Base-by-base conservation (phyloP, 371 early-diverging fungal species). In the Syncephalastrum sp. region DNA sequence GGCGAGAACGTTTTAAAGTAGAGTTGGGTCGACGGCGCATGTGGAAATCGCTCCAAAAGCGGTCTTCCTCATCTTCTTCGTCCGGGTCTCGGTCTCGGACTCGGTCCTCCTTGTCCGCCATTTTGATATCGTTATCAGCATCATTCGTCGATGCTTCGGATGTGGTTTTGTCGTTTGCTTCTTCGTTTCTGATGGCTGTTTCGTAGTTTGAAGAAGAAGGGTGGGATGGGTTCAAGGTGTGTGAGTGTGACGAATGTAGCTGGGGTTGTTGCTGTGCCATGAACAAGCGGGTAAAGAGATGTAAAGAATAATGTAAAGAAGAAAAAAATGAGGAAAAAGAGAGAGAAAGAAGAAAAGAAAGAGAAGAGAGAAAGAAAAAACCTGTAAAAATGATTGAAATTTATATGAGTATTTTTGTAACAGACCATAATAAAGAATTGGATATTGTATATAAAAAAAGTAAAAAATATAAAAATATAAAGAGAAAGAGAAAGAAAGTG, bases 51-150 rank as follows among this genome's bases (percentile, higher is more conserved):
- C 55, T 33, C 54, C 54, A 60, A 41, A 49, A 54, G 6, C 50
- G 49, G 24, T 60, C 65, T 60, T 60, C 60, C 15, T 60, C 61
- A 15, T 65, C 57, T 25, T 56, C 53, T 44, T 59, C 53, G 29
- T 59, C 53, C 24, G 50, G 14, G 21, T 47, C 47, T n/a, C 52
- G 24, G 17, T 52, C 21, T 41, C 46, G 14, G 16, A 42, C 47
- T n/a, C 52, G 24, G 17, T 52, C 21, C 25, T 41, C 51, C 29
- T 52, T 25, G 21, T 60, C 29, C 42, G 47, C 24, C 51, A 38
- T 27, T 42, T 27, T 21, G 19, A 14, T 45, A 48, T 56, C 57
- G n/a, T 62, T 57, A 5, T 53, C 56, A 33, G 17, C 47, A 16
- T 47, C 29, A 50, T 63, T 58, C 6, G 58, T 63, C 15, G 54